These are phyloP conservation scores for Aquanectria penicillioides DNA, from an alignment of 2,329 filamentous ascomycete species.

Conservation along the genomic window DNA sequence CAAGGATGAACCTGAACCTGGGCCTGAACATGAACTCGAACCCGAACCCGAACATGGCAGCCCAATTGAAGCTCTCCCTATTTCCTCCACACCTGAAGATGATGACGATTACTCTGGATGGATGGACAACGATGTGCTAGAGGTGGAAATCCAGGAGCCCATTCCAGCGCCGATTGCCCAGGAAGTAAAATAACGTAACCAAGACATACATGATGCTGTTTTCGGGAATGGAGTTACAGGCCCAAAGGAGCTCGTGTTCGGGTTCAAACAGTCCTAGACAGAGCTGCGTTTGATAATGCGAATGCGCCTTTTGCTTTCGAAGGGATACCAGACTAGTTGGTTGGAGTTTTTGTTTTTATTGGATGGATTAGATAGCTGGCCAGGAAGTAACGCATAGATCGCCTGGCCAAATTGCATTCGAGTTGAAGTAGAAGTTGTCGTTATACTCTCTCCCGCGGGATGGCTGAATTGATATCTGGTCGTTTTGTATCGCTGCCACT, in stretches of 20 bases:
- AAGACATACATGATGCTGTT: conserved; percentile 12
- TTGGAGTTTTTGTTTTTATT: no score
- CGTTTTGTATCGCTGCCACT: no score
- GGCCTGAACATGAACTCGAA: no score
- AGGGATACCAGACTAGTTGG: background rate
- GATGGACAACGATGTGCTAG: conserved; percentile 46
- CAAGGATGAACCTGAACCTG: background rate
- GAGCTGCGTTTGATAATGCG: conserved; percentile 15
- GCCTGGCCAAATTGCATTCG: no score
- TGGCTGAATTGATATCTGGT: no score
- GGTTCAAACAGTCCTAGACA: conserved; percentile 18
- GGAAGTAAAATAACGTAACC: conserved; percentile 33
- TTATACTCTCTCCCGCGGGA: no score
- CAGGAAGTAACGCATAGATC: no score
- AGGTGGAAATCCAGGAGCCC: conserved; percentile 36
- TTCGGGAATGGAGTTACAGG: conserved; percentile 27
- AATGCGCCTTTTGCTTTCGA: conserved; percentile 8
- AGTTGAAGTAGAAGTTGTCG: no score
- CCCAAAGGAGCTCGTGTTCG: conserved; percentile 12
- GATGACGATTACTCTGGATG: conserved; percentile 51
- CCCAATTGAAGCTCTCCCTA: conserved; percentile 9
- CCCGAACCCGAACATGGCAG: background rate
- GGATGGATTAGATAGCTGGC: no score
- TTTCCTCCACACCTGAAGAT: conserved; percentile 27
- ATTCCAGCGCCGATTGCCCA: conserved; percentile 24